Base-by-base conservation (phyloP, 2,329 filamentous ascomycete species). In the Beauveria rudraprayagi region DNA sequence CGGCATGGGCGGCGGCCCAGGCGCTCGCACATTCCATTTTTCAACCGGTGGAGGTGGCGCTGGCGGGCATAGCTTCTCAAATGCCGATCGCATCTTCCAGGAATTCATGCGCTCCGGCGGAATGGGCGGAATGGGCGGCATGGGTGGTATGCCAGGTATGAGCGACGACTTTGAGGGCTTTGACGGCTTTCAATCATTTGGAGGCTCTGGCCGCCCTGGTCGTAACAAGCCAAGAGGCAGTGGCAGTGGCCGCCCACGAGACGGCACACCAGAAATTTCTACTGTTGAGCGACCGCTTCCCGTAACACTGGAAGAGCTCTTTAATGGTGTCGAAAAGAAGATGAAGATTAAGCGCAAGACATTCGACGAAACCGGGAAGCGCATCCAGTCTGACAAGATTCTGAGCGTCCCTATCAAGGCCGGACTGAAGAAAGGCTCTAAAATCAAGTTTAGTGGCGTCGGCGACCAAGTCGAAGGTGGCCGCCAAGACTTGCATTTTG, bases 311-410 rank as follows among this genome's bases (percentile, higher is more conserved):
- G 94, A 99, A 74, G 94, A 99, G 70, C 77, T 97, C 64, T 97
- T 85, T 78, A 87, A 83, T 28, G 94, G 94, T 46, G 85, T 86
- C 41, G 91, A 89, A 54, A 99, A 99, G 84, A 97, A 96, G 82
- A 91, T 99, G 83, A 96, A 94, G 78, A 96, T 97, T 66, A 97
- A 96, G 80, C 85, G 93, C 70, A 97, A 97, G 84, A 92, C 89
- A 19, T 97, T 91, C 72, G 94, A 99, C 73, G 80, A 87, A 22
- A 87, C 82, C 0, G 91, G 91, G 62, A 96, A 96, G 79, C 86
- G 92, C 67, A 90, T 85, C 48, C 89, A 88, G 3, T 90, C 92
- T 63, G 94, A 99, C 68, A 90, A 92, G 70, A 91, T 97, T 19
- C 78, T 99, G 34, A 92, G 96, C 71, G 93, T 97, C 57, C 91